Evolutionary conservation across 805 yeast genomes (phyloP).

Genomic region (Nakazawaea holstii): DNA sequence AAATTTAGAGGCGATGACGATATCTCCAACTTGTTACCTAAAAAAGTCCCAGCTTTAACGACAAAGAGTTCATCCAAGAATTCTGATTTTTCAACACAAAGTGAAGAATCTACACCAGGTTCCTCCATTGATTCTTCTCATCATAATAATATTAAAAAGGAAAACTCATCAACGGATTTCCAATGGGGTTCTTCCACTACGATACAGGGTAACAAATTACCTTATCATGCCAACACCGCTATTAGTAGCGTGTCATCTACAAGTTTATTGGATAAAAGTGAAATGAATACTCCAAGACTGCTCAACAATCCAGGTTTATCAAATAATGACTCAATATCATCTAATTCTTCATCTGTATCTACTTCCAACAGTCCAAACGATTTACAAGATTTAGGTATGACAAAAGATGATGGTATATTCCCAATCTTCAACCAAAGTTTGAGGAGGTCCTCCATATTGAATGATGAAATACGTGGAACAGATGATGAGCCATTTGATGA

Average conservation of each 20-base stretch:
- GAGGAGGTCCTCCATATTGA: slow-evolving; percentile 18
- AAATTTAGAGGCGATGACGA: slow-evolving; percentile 40
- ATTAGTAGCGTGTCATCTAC: slow-evolving; percentile 1
- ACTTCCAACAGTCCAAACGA: slow-evolving; percentile 29
- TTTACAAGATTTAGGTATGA: slow-evolving; percentile 2
- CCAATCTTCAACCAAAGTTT: slow-evolving; percentile 6
- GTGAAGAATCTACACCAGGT: not conserved
- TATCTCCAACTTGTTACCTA: slow-evolving; percentile 10
- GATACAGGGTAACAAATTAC: not conserved
- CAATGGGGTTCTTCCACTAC: slow-evolving; percentile 39
- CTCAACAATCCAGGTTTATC: slow-evolving; percentile 9
- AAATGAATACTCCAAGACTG: not conserved
- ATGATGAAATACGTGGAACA: slow-evolving; percentile 14
- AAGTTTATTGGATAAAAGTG: slow-evolving; percentile 1
- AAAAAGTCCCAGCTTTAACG: slow-evolving; percentile 8
- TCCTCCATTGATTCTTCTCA: not conserved
- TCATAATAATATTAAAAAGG: slow-evolving; percentile 12
- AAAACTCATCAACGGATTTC: slow-evolving; percentile 44
- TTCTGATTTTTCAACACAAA: slow-evolving; percentile 1
- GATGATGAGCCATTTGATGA: slow-evolving; percentile 47
- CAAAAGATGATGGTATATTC: not conserved
- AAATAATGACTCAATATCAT: slow-evolving; percentile 18
- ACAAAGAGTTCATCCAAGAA: not conserved
- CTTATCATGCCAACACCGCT: slow-evolving; percentile 5
- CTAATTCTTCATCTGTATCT: slow-evolving; percentile 26